These are phyloP conservation scores for Gossypium sturtianum DNA, from an alignment of 345 rosid species.

Conservation along the genomic window DNA sequence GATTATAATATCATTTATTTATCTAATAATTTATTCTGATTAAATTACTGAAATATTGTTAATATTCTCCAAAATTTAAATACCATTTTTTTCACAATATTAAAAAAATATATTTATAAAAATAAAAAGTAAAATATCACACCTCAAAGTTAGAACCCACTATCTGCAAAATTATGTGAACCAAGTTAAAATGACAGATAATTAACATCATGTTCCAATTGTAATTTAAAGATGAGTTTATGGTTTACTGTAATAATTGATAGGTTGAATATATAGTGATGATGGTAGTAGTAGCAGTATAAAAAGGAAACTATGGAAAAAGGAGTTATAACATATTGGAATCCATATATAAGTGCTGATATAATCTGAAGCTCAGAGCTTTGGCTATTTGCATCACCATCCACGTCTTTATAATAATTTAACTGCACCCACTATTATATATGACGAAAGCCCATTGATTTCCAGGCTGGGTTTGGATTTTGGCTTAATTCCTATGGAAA, in stretches of 20 bases:
- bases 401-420: neutral
- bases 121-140: no score
- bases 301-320: neutral
- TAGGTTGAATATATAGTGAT: neutral
- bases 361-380: neutral
- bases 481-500: neutral
- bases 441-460: neutral
- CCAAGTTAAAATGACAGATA: no score
- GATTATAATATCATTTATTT: no score
- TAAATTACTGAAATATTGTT: no score
- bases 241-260: neutral
- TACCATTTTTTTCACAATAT: no score
- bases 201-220: no score
- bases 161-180: no score
- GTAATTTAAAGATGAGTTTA: no score
- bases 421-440: neutral
- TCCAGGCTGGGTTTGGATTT: neutral
- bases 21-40: no score
- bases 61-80: no score
- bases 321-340: neutral
- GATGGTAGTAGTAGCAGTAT: neutral
- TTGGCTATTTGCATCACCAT: conserved; percentile 9
- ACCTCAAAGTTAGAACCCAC: no score
- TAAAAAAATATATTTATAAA: no score
- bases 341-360: conserved; percentile 2